These are phyloP conservation scores for Aspergillus nanangensis DNA, from an alignment of 495 filamentous ascomycete species.

Conservation along the genomic window DNA sequence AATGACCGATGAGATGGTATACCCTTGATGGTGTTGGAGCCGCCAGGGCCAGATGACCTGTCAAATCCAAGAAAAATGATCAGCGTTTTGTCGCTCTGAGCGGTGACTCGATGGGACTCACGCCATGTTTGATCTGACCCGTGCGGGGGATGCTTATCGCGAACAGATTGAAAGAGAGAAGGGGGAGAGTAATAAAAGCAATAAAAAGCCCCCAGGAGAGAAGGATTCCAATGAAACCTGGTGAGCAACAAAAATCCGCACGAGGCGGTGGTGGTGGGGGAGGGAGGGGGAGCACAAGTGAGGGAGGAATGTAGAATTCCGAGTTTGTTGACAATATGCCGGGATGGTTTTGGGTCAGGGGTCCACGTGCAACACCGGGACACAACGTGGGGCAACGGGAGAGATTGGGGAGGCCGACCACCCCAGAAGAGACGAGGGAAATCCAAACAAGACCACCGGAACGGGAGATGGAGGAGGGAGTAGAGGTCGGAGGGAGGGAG, in stretches of 20 bases:
- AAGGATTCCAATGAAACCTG: too few species aligned
- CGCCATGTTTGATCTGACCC: conserved; percentile 40
- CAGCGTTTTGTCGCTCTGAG: conserved; percentile 17
- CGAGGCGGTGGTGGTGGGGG: conserved; percentile 23
- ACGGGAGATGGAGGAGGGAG: background rate
- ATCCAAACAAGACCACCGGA: conserved; percentile 1
- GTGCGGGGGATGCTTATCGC: conserved; percentile 1
- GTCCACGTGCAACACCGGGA: conserved; percentile 20
- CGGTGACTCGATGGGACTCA: conserved; percentile 27
- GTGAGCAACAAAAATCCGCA: conserved; percentile 17
- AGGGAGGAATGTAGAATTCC: conserved; percentile 5
- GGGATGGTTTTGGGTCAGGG: conserved; percentile 25
- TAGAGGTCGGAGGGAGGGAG: background rate
- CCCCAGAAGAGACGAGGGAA: background rate
- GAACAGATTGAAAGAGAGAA: background rate
- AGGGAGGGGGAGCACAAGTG: conserved; percentile 10
- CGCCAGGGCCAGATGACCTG: conserved; percentile 40
- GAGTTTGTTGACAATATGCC: background rate
- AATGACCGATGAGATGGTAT: too few species aligned
- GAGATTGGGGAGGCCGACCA: background rate
- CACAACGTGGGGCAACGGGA: background rate
- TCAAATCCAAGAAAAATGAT: conserved; percentile 9
- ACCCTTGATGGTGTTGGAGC: conserved; percentile 72
- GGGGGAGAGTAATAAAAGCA: background rate
- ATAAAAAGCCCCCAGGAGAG: background rate